Evolutionary conservation across 768 basidiomycete species (phyloP).

Genomic region (Krasilnikovozyma curviuscula): DNA sequence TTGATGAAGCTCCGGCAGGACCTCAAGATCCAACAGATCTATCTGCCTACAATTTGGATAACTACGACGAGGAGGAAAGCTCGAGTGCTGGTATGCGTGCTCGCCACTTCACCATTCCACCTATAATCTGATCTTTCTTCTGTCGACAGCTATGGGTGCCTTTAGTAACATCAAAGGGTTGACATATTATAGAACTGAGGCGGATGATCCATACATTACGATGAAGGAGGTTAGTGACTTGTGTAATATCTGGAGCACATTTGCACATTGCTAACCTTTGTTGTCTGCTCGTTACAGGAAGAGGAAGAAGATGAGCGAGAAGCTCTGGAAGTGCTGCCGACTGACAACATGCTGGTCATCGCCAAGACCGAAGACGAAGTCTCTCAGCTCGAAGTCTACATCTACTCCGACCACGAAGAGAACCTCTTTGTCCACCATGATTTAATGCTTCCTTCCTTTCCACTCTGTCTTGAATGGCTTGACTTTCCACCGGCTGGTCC

Average conservation of each 20-base stretch:
- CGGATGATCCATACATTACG: slow-evolving; percentile 92
- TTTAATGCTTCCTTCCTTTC: slow-evolving; percentile 90
- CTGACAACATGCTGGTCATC: slow-evolving; percentile 77
- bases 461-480: slow-evolving; percentile 97
- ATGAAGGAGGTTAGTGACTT: slow-evolving; percentile 58
- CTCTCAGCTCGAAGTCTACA: slow-evolving; percentile 84
- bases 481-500: slow-evolving; percentile 54
- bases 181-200: slow-evolving; percentile 72
- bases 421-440: slow-evolving; percentile 94
- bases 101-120: background rate
- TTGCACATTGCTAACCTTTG: background rate
- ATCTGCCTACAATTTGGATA: slow-evolving; percentile 70
- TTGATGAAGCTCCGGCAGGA: slow-evolving; percentile 20
- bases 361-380: slow-evolving; percentile 96
- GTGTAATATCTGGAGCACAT: slow-evolving; percentile 2
- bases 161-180: slow-evolving; percentile 94
- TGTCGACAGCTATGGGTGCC: slow-evolving; percentile 35
- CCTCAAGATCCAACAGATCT: slow-evolving; percentile 42
- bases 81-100: slow-evolving; percentile 23
- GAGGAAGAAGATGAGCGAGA: slow-evolving; percentile 58
- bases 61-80: slow-evolving; percentile 64
- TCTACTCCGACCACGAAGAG: slow-evolving; percentile 68
- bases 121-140: background rate
- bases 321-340: slow-evolving; percentile 70
- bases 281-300: slow-evolving; percentile 21